Evolutionary conservation across 2,329 filamentous ascomycete species (phyloP).

Genomic region (Bertia moriformis): DNA sequence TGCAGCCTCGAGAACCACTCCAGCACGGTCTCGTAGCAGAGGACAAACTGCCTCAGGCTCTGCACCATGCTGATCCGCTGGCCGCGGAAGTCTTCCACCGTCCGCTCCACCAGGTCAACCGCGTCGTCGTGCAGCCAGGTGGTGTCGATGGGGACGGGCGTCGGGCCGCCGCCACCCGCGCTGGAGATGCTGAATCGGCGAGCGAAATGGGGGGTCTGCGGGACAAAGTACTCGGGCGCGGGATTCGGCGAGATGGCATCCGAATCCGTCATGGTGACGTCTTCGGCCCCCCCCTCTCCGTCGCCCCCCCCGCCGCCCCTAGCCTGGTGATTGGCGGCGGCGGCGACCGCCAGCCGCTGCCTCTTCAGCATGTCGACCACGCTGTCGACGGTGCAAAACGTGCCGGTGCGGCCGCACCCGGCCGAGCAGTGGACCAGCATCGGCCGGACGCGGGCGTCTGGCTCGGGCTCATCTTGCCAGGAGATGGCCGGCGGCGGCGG

Average conservation of each 20-base stretch:
- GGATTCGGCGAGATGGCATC: not conserved
- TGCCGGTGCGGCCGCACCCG: constrained; percentile 86
- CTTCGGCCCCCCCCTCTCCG: too few species aligned
- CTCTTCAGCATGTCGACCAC: constrained; percentile 93
- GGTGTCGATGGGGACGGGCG: constrained; percentile 22
- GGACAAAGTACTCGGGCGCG: not conserved
- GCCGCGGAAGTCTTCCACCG: constrained; percentile 76
- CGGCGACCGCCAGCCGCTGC: constrained; percentile 34
- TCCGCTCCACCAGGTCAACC: constrained; percentile 68
- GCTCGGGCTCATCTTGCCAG: constrained; percentile 46
- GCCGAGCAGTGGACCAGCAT: constrained; percentile 91
- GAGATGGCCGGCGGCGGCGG: constrained; percentile 17
- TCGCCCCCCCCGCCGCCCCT: constrained; percentile 8
- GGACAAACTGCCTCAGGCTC: constrained; percentile 78
- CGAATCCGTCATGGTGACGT: constrained; percentile 7
- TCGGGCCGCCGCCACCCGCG: not conserved
- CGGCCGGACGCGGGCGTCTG: constrained; percentile 39
- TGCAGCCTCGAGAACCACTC: constrained; percentile 61
- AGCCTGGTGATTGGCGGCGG: constrained; percentile 6
- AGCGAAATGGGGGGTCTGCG: not conserved
- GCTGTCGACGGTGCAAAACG: constrained; percentile 90
- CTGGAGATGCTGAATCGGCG: not conserved
- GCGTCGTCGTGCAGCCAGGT: constrained; percentile 57
- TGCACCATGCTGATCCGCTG: constrained; percentile 96
- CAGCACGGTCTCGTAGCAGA: constrained; percentile 88